Evolutionary conservation across 441 rosid genomes (phyloP), one percentile per base, ranked within the genome.

Genomic region (Populus hybrid): DNA sequence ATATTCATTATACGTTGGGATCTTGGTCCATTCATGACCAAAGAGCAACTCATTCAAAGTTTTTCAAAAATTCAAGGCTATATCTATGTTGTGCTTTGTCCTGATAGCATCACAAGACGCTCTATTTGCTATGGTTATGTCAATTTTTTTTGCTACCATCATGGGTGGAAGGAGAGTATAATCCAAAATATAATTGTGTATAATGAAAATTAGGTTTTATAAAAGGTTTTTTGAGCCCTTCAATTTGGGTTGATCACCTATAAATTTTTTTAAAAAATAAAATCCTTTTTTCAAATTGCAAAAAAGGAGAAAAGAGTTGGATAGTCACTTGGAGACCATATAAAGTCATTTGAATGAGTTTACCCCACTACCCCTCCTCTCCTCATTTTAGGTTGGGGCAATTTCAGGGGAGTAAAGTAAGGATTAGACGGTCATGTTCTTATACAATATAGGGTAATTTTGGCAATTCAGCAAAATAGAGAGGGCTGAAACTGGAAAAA

Each of bases 111-210:
- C 59, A 75, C 90, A 23, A 91, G 89, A 40, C 81, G 87, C 68
- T 94, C 95, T 70, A 90, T 92, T 81, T 87, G 94, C 76, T 94
- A 94, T 78, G 97, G 93, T 79, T 94, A 94, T 87, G 93, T 89
- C 80, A 94, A 94, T 91, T 94, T 88, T 63, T 38, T 38, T 38
- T 2, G 42, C 42, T 38, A 38, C 42, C 42, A 38, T 2, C 42
- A 38, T 38, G 11, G 11, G 11, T 38, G 11, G 0, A 38, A 38
- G 42, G 42, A 38, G 11, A 36, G 1, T 9, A 38, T 0, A 0
- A 38, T 38, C 0, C 42, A 38, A 38, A 38, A 38, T 38, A 2
- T 38, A 1, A 2, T 38, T 38, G 42, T 38, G 0, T 0, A 3
- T 0, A 38, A 8, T 0, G 3, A 10, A 38, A 2, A 38, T 38